phyloP scores from a whole-genome alignment of 441 rosid species.

The Populus trichocarpa region DNA sequence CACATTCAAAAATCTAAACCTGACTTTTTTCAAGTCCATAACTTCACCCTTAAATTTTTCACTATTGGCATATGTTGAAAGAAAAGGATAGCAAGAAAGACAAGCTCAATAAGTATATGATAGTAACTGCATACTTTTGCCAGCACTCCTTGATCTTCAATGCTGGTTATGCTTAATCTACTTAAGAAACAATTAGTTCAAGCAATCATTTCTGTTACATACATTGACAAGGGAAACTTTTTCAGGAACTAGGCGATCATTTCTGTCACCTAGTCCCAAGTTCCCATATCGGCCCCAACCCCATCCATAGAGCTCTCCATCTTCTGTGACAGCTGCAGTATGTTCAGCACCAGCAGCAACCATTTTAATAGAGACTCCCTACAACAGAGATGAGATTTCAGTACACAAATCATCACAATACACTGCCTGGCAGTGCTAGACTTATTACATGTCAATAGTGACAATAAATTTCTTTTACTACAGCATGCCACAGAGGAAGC shows the following conservation, averaged over 20 bases:
- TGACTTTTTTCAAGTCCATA: neutral
- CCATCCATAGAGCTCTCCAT: slow-evolving; percentile 98
- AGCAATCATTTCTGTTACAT: slow-evolving; percentile 28
- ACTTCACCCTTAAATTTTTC: neutral
- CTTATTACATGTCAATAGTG: neutral
- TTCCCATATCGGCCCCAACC: slow-evolving; percentile 99
- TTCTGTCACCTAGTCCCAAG: slow-evolving; percentile 95
- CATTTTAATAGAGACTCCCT: slow-evolving; percentile 83
- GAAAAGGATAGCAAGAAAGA: neutral
- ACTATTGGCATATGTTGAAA: neutral
- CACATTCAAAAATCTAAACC: neutral
- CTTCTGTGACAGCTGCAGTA: slow-evolving; percentile 92
- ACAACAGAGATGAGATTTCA: slow-evolving; percentile 24
- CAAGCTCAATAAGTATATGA: neutral
- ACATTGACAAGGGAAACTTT: slow-evolving; percentile 61
- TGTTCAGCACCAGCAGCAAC: slow-evolving; percentile 99
- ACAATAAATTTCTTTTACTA: neutral
- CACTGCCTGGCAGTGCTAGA: neutral
- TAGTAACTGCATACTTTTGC: neutral
- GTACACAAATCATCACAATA: slow-evolving; percentile 8
- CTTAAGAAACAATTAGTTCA: slow-evolving; percentile 12
- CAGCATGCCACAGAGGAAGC: neutral
- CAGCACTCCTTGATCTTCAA: neutral
- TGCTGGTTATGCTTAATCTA: neutral
- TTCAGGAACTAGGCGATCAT: slow-evolving; percentile 85